These are phyloP conservation scores for Tetrapisispora namnaoensis DNA, from an alignment of 805 yeast species.

Conservation along the genomic window DNA sequence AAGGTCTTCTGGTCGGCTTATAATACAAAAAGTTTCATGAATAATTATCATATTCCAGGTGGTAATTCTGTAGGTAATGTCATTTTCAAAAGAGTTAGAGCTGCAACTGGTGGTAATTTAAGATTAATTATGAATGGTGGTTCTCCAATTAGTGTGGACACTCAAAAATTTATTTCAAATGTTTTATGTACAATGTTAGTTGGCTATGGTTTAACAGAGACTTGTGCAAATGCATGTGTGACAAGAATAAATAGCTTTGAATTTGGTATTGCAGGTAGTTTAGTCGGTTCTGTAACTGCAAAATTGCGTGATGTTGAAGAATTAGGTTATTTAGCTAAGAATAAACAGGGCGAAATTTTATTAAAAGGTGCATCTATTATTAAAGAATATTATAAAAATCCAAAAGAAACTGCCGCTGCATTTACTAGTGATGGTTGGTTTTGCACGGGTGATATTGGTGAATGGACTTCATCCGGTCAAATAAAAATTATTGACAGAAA, in stretches of 20 bases:
- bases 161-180: constrained; percentile 71
- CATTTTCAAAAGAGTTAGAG: constrained; percentile 78
- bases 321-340: constrained; percentile 81
- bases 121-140: constrained; percentile 80
- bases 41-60: constrained; percentile 64
- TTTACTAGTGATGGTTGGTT: constrained; percentile 87
- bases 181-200: constrained; percentile 77
- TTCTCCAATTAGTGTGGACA: constrained; percentile 71
- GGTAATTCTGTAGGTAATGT: constrained; percentile 51
- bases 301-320: constrained; percentile 88
- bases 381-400: constrained; percentile 72
- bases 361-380: constrained; percentile 67
- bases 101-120: constrained; percentile 90
- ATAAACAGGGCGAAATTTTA: constrained; percentile 88
- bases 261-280: constrained; percentile 70
- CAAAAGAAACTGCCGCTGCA: constrained; percentile 66
- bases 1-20: constrained; percentile 84
- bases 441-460: constrained; percentile 93
- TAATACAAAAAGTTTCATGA: constrained; percentile 58
- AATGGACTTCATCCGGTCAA: constrained; percentile 76
- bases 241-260: constrained; percentile 57
- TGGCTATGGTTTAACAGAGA: constrained; percentile 96
- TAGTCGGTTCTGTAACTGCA: constrained; percentile 73
- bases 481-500: constrained; percentile 83
- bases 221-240: constrained; percentile 80